Evolutionary conservation across 1,284 basidiomycete genomes (phyloP), one percentile per base, ranked within the genome.

Genomic region (Microstroma glucosiphilum): DNA sequence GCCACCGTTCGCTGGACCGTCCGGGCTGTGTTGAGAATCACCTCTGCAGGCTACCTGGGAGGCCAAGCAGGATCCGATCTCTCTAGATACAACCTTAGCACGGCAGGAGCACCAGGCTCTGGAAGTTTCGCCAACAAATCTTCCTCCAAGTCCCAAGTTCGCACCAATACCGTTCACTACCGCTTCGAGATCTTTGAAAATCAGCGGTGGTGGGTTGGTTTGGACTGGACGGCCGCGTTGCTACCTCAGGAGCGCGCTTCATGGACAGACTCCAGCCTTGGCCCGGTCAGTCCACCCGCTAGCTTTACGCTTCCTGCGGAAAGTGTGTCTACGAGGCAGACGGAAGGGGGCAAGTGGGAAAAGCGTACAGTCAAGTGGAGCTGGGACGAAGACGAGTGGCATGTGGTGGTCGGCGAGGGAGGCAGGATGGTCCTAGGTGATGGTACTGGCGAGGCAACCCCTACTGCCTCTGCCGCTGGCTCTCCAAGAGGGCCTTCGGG

Each of bases 221-320:
- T 84, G 15, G 83, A 96, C 80, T 96, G 91, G 90, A 94, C 92
- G 0, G 89, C 90, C 1, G 91, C 92, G 0, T 84, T 96, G 6
- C 84, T 96, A 4, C 92, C 92, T 0, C 86, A 87, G 48, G 92
- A 96, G 78, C 86, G 92, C 0, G 90, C 92, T 0, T 89, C 89
- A 2, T 96, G 92, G 92, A 80, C 80, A 8, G 81, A 82, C 64
- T 73, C 77, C 19, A 62, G 74, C 8, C 74, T 75, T 61, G 72
- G 78, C 48, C 76, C 81, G 0, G 80, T 80, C 55, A 79, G 12
- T 80, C 84, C 41, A 80, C 83, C 40, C 82, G 86, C 56, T 84
- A 84, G 77, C 76, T 89, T 63, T 82, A 84, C 12, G 79, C 82
- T 67, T 80, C 82, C 66, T 82, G 83, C 59, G 0, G 66, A 79